A percentile compares a stretch with the other conserved stretches of the same genome.
These are phyloP conservation scores for Colletotrichum truncatum DNA, from an alignment of 2,329 filamentous ascomycete species.

Conservation along the genomic window DNA sequence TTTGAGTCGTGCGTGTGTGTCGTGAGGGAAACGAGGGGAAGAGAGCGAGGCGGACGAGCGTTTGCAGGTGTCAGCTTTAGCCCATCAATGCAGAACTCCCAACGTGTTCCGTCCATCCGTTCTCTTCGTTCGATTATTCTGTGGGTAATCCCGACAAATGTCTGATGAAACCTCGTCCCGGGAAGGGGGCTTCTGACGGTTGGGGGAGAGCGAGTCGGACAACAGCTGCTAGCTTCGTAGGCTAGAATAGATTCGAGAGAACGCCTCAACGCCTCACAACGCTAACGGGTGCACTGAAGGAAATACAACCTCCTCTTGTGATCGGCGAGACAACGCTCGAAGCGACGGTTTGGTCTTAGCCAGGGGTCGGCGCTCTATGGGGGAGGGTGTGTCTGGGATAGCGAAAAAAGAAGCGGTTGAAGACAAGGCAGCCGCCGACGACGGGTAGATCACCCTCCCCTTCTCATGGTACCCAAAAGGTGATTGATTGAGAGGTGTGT, in stretches of 20 bases:
- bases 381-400: neutral
- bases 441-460: slow-evolving; percentile 15
- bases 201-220: neutral
- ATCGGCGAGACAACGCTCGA: slow-evolving; percentile 25
- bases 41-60: slow-evolving; percentile 1
- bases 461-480: neutral
- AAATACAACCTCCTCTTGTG: slow-evolving; percentile 11
- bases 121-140: neutral
- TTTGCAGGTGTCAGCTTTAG: slow-evolving; percentile 20
- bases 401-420: neutral
- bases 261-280: slow-evolving; percentile 14
- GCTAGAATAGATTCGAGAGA: neutral
- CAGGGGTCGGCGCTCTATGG: slow-evolving; percentile 7
- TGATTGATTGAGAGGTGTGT: slow-evolving; percentile 17
- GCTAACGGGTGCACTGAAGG: slow-evolving; percentile 14
- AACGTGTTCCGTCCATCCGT: too few species aligned
- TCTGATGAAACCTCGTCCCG: too few species aligned
- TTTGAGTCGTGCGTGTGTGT: neutral
- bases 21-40: neutral
- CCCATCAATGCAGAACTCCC: neutral
- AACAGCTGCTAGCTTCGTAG: slow-evolving; percentile 10
- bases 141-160: neutral
- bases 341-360: slow-evolving; percentile 16
- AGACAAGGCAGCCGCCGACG: slow-evolving; percentile 8
- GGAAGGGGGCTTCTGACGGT: too few species aligned